A percentile compares a stretch with the other conserved stretches of the same genome.
Evolutionary conservation across 225 moss, liverwort and hornwort species (phyloP).

Genomic region (Rhytidiadelphus loreus): DNA sequence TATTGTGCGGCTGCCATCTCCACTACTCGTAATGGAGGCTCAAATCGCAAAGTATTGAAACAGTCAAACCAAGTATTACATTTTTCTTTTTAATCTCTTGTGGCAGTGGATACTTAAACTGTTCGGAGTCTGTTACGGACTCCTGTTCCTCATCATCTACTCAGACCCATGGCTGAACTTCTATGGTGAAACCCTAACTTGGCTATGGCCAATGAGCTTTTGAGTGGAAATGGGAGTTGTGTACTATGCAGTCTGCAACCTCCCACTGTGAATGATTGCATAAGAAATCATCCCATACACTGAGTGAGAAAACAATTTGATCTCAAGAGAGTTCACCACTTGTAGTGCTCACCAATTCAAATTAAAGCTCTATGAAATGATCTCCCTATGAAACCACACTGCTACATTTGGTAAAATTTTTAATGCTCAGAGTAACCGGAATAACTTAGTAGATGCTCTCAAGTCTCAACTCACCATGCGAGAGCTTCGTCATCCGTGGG

Average conservation of each 20-base stretch:
- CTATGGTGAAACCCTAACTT: neutral
- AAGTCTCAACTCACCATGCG: neutral
- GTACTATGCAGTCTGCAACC: neutral
- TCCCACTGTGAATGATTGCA: neutral
- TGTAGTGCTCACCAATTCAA: neutral
- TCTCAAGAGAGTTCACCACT: neutral
- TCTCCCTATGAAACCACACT: neutral
- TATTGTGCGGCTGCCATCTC: slow-evolving; percentile 12
- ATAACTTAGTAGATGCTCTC: neutral
- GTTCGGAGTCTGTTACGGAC: neutral
- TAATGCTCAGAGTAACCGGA: neutral
- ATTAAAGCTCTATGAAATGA: neutral
- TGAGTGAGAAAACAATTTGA: neutral
- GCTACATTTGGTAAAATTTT: neutral
- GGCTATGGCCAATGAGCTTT: neutral
- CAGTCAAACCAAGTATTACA: neutral
- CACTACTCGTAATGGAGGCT: neutral
- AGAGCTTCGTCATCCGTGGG: neutral
- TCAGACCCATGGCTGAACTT: neutral
- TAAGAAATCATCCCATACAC: neutral
- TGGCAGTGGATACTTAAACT: neutral
- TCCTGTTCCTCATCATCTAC: neutral
- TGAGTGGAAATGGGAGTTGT: neutral
- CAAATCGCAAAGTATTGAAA: neutral
- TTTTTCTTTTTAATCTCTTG: neutral